These are phyloP conservation scores for Aureobasidium zeae DNA, from an alignment of 2,329 filamentous ascomycete species.

Conservation along the genomic window DNA sequence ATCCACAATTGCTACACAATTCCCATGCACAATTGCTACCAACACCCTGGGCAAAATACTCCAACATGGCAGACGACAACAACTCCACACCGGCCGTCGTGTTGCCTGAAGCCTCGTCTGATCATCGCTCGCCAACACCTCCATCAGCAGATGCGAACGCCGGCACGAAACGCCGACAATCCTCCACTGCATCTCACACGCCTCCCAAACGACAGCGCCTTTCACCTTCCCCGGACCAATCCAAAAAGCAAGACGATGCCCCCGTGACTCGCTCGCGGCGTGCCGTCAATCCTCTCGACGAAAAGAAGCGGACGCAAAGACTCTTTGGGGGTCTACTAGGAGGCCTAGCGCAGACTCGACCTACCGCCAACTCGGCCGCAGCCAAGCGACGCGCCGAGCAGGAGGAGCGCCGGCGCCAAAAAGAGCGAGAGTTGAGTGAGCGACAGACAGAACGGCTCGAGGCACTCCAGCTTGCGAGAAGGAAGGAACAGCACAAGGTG, in stretches of 20 bases:
- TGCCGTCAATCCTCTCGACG: conserved; percentile 41
- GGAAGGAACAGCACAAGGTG: conserved; percentile 61
- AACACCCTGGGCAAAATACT: not conserved
- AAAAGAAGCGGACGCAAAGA: conserved; percentile 74
- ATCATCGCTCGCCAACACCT: not conserved
- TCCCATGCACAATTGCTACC: too few species aligned
- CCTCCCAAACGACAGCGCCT: conserved; percentile 7
- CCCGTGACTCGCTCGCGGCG: not conserved
- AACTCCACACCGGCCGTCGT: conserved; percentile 14
- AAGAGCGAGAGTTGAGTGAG: conserved; percentile 10
- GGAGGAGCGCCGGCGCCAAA: conserved; percentile 7
- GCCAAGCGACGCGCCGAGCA: conserved; percentile 13
- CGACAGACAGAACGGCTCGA: conserved; percentile 12
- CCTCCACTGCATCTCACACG: not conserved
- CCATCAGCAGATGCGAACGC: not conserved
- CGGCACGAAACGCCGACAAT: conserved; percentile 7
- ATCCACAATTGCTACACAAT: too few species aligned
- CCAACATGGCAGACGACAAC: too few species aligned
- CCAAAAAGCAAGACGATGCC: not conserved
- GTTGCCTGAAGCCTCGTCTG: conserved; percentile 3
- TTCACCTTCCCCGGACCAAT: conserved; percentile 1
- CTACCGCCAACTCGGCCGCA: conserved; percentile 1
- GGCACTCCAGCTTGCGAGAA: conserved; percentile 36
- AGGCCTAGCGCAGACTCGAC: not conserved
- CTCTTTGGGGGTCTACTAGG: conserved; percentile 70